Evolutionary conservation across 345 rosid genomes (phyloP).

Genomic region (Euphorbia tirucalli): DNA sequence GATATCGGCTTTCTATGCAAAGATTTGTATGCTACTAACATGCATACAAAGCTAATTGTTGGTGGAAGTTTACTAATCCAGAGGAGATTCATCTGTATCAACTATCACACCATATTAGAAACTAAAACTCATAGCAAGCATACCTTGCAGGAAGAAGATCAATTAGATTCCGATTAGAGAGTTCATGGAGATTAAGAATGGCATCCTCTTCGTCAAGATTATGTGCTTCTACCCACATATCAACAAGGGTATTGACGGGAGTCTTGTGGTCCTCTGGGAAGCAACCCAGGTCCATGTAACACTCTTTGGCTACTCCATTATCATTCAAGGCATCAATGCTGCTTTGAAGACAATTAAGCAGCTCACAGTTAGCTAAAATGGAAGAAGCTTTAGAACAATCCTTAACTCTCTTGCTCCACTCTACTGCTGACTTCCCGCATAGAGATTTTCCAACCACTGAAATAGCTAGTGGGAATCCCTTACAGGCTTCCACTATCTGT

Average conservation of each 20-base stretch:
- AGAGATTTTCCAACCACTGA: conserved; percentile 25
- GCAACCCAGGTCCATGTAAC: conserved; percentile 30
- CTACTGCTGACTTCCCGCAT: conserved; percentile 13
- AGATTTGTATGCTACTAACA: no score
- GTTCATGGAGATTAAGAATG: conserved; percentile 14
- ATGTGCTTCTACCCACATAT: conserved; percentile 23
- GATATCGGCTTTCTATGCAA: no score
- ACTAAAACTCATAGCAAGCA: not conserved
- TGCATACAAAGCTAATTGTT: no score
- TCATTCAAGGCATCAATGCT: conserved; percentile 28
- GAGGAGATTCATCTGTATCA: no score
- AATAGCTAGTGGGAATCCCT: conserved; percentile 29
- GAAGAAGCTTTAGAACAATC: conserved; percentile 19
- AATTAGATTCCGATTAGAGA: conserved; percentile 17
- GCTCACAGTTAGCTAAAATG: conserved; percentile 4
- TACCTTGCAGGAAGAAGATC: conserved; percentile 19
- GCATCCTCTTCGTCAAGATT: conserved; percentile 20
- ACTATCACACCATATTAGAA: not conserved
- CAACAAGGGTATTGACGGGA: conserved; percentile 22
- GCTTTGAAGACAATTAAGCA: conserved; percentile 25
- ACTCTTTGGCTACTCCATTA: conserved; percentile 14
- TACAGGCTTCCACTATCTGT: conserved; percentile 25
- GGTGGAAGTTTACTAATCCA: no score
- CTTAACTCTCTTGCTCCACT: conserved; percentile 17
- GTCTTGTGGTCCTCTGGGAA: conserved; percentile 27